Conservation (phyloP, 306 rosid species). For the Castanea sativa region DNA sequence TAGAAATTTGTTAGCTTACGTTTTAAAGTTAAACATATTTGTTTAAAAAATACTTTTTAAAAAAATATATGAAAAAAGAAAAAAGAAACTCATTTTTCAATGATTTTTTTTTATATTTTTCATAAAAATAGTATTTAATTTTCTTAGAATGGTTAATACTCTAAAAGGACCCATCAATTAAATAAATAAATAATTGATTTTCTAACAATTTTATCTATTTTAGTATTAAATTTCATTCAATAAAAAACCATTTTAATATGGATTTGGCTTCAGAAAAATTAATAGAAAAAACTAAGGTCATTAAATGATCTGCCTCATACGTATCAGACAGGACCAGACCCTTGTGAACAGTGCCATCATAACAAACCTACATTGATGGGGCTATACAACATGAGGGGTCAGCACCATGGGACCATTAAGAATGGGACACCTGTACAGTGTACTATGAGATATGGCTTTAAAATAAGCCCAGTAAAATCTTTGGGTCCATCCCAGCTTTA, state of each 20-base stretch:
- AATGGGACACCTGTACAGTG: constrained; percentile 9
- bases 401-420: constrained; percentile 2
- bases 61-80: no score
- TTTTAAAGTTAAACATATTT: no score
- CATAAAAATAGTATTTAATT: no score
- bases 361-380: constrained; percentile 17
- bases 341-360: constrained; percentile 21
- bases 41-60: no score
- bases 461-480: background rate
- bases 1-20: no score
- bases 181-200: no score
- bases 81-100: no score
- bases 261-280: background rate
- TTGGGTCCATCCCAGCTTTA: background rate
- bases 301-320: constrained; percentile 12
- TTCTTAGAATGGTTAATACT: no score
- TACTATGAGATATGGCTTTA: background rate
- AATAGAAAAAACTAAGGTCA: constrained; percentile 3
- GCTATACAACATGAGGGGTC: background rate
- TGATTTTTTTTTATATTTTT: no score
- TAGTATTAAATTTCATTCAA: no score
- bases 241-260: background rate
- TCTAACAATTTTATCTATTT: no score
- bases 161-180: no score
- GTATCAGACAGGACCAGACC: constrained; percentile 9